Evolutionary conservation across 495 filamentous ascomycete species (phyloP).

Genomic region (Tuber brumale): DNA sequence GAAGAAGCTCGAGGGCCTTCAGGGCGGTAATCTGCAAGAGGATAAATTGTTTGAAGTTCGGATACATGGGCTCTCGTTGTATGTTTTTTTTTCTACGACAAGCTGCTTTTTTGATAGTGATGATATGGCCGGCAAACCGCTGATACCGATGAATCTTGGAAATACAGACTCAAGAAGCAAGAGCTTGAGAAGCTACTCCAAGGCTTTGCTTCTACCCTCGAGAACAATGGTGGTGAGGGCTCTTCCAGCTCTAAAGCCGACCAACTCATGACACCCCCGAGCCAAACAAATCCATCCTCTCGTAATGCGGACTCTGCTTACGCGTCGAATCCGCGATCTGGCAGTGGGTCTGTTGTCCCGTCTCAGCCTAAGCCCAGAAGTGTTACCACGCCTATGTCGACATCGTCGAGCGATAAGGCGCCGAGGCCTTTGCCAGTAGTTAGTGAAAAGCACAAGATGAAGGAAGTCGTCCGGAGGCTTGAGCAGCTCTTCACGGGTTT

Average conservation of each 20-base stretch:
- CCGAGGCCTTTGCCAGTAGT: slow-evolving; percentile 16
- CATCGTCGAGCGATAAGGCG: slow-evolving; percentile 29
- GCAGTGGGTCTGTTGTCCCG: slow-evolving; percentile 26
- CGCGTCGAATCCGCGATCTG: slow-evolving; percentile 57
- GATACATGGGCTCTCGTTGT: slow-evolving; percentile 57
- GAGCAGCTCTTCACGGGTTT: slow-evolving; percentile 72
- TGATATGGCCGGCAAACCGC: slow-evolving; percentile 12
- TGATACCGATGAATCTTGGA: slow-evolving; percentile 9
- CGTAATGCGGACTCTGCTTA: slow-evolving; percentile 61
- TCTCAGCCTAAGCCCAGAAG: slow-evolving; percentile 30
- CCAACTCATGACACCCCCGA: slow-evolving; percentile 45
- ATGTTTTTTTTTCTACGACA: slow-evolving; percentile 23
- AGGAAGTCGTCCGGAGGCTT: slow-evolving; percentile 60
- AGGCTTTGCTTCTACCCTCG: slow-evolving; percentile 56
- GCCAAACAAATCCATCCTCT: slow-evolving; percentile 28
- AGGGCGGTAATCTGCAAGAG: slow-evolving; percentile 53
- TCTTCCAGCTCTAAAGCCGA: slow-evolving; percentile 47
- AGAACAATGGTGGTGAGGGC: slow-evolving; percentile 38
- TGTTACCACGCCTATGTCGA: slow-evolving; percentile 22
- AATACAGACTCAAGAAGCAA: slow-evolving; percentile 53
- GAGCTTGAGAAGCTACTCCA: slow-evolving; percentile 66
- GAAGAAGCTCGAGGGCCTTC: slow-evolving; percentile 58
- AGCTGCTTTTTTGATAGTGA: slow-evolving; percentile 17
- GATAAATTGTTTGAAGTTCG: slow-evolving; percentile 74
- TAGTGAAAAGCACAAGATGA: slow-evolving; percentile 63